A percentile compares a stretch with the other conserved stretches of the same genome.
Evolutionary conservation across 1,284 basidiomycete species (phyloP).

Genomic region (Ustilago sp.): DNA sequence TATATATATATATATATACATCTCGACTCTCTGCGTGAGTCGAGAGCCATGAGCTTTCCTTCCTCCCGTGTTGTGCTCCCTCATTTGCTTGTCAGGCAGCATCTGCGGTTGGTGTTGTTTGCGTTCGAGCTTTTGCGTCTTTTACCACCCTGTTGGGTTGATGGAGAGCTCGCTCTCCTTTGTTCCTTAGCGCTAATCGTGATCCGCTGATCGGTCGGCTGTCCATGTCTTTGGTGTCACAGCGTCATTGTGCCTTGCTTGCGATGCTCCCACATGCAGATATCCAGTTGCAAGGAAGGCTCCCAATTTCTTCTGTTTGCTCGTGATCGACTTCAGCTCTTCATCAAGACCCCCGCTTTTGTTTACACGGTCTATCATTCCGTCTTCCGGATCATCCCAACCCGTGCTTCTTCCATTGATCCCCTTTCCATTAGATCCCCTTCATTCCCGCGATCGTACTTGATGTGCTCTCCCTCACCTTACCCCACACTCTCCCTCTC

Average conservation of each 20-base stretch:
- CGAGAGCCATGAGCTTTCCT: background rate
- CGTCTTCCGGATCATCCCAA: background rate
- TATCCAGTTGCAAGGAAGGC: background rate
- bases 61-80: background rate
- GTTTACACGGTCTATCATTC: background rate
- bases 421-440: background rate
- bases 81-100: background rate
- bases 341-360: conserved; percentile 9
- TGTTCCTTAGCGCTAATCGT: background rate
- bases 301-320: conserved; percentile 1
- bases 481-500: conserved; percentile 11
- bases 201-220: conserved; percentile 21
- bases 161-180: background rate
- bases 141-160: background rate
- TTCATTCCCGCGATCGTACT: conserved; percentile 7
- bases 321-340: background rate
- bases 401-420: background rate
- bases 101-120: no score
- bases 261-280: background rate
- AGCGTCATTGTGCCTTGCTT: conserved; percentile 28
- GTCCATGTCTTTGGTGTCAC: background rate
- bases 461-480: background rate
- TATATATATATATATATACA: background rate
- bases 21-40: background rate
- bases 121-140: background rate